Percentiles rank a stretch among this genome's conserved stretches.
Conservation (phyloP, 331 rosid genomes). For the Acacia concinna region DNA sequence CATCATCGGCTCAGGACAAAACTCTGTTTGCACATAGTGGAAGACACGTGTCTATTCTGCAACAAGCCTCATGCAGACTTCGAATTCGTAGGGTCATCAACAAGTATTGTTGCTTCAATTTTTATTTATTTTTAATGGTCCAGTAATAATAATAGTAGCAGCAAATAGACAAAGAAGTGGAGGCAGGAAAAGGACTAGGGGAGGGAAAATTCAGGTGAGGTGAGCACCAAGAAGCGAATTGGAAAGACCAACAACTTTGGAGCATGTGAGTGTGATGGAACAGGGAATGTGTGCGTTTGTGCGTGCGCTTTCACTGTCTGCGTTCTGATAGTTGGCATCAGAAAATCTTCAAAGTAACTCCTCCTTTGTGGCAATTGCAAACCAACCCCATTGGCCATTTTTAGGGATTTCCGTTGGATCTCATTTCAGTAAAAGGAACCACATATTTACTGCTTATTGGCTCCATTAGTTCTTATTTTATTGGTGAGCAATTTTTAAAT, state of each 20-base stretch:
- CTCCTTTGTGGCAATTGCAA: background rate
- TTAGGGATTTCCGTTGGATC: constrained; percentile 38
- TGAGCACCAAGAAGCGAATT: constrained; percentile 61
- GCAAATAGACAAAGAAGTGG: background rate
- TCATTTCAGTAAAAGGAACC: constrained; percentile 10
- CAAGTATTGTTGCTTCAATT: background rate
- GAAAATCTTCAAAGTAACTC: background rate
- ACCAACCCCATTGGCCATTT: background rate
- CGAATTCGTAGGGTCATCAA: background rate
- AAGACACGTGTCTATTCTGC: constrained; percentile 29
- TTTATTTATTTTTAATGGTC: too few species aligned
- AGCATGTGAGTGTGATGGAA: constrained; percentile 23
- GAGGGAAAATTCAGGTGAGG: constrained; percentile 38
- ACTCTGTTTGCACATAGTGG: constrained; percentile 13
- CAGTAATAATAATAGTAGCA: background rate
- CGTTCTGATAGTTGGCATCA: constrained; percentile 21
- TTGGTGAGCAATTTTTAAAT: background rate
- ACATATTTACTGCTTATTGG: background rate
- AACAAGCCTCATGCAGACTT: constrained; percentile 34
- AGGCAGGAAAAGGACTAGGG: constrained; percentile 22
- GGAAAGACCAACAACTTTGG: constrained; percentile 53
- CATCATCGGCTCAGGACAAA: constrained; percentile 39
- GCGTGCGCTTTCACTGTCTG: constrained; percentile 28
- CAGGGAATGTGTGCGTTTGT: background rate
- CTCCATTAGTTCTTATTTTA: background rate